phyloP scores from a whole-genome alignment of 495 filamentous ascomycete genomes.

The Talaromyces adpressus region DNA sequence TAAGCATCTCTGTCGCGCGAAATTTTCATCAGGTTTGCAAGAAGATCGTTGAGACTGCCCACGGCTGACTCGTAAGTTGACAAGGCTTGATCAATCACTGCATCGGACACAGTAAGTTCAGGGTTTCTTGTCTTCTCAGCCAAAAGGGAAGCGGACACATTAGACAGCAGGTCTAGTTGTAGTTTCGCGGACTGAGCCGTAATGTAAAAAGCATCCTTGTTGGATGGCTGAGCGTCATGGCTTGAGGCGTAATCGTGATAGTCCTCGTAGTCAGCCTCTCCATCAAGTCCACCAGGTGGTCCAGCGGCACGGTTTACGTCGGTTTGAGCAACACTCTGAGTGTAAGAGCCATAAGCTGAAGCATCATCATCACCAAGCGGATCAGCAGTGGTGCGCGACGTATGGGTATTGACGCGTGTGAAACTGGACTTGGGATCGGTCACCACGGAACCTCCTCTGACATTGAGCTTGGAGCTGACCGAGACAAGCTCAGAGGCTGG shows the following conservation, averaged over 20 bases:
- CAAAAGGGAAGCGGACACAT: conserved; percentile 76
- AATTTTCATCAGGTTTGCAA: conserved; percentile 85
- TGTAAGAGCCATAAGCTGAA: conserved; percentile 48
- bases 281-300: conserved; percentile 36
- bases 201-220: conserved; percentile 89
- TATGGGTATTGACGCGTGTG: conserved; percentile 33
- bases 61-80: conserved; percentile 84
- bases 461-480: conserved; percentile 25
- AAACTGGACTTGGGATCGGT: conserved; percentile 30
- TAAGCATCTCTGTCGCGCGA: conserved; percentile 89
- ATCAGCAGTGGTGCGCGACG: conserved; percentile 46
- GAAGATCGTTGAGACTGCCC: conserved; percentile 73
- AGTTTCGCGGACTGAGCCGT: conserved; percentile 90
- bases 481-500: conserved; percentile 23
- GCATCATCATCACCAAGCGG: conserved; percentile 49
- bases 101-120: conserved; percentile 60
- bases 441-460: conserved; percentile 30
- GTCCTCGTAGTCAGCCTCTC: conserved; percentile 73
- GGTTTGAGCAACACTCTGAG: conserved; percentile 47
- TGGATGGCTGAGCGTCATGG: conserved; percentile 60
- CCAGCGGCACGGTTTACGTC: conserved; percentile 40
- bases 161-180: conserved; percentile 81
- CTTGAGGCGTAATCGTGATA: conserved; percentile 77
- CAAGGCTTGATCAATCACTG: conserved; percentile 70
- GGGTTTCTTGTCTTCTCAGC: conserved; percentile 64